Base-by-base conservation (phyloP, 2,329 filamentous ascomycete genomes). In the Fusarium sp. region DNA sequence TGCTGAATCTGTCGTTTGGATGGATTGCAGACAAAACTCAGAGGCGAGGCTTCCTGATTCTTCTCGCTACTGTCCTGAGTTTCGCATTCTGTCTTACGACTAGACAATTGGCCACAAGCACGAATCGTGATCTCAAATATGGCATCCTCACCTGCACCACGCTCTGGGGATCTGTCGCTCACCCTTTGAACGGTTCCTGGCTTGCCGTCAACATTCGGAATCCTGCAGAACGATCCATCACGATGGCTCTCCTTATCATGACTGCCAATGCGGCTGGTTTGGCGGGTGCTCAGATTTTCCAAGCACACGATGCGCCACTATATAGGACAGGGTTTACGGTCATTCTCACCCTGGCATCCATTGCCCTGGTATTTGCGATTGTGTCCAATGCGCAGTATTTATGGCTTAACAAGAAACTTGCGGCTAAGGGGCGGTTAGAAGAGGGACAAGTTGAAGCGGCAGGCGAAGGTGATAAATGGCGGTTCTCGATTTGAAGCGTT, bases 11-110 rank as follows among this genome's bases (percentile, higher is more conserved):
- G 9, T 57, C 38, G 8, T 57, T 56, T 13, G 59, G 59, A 2
- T 62, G 59, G 59, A 32, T 61, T 15, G 59, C 59, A 6, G 56
- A 59, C 25, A 59, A 59, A 21, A 37, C 30, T 30, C 56, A 30
- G 15, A 59, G 23, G 19, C 56, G 56, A 37, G 56, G 56, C 2
- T 13, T 35, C 7, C 19, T 59, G 4, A n/a, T 59, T n/a, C 32
- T 59, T 37, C 8, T 59, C 10, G 56, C 56, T 8, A 33, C 56
- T 18, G 19, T 50, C 1, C 10, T 59, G 8, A 59, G 56, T 21
- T 59, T 59, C 3, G 23, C 56, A 9, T 59, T 59, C 15, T 61
- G 59, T 37, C 59, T 61, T 9, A 49, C 59, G 9, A 61, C 59
- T 18, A 61, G 59, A 18, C 49, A 61, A 32, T 5, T 61, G 12